phyloP scores from a whole-genome alignment of 495 filamentous ascomycete species.

The Talaromyces adpressus region DNA sequence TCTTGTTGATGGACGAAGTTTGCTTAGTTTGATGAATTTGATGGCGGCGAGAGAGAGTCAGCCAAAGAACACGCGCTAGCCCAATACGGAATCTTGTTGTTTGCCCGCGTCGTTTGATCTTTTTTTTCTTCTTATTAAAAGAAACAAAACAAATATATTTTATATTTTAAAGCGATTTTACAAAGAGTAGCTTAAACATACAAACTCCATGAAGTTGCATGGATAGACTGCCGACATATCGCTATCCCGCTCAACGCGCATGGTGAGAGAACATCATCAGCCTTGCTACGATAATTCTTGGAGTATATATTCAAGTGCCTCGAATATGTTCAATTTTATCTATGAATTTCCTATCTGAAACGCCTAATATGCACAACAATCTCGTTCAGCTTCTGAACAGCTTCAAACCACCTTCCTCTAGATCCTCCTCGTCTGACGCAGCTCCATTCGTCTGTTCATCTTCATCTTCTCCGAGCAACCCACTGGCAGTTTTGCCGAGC shows the following conservation, averaged over 20 bases:
- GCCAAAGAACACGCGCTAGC: not conserved
- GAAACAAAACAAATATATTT: not conserved
- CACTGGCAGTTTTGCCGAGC: constrained; percentile 63
- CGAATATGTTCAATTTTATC: not conserved
- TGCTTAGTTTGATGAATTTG: constrained; percentile 4
- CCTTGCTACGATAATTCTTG: not conserved
- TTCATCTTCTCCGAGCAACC: constrained; percentile 62
- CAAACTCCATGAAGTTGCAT: too few relatives aligned
- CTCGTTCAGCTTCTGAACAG: constrained; percentile 55
- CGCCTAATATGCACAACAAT: not conserved
- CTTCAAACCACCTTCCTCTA: constrained; percentile 63
- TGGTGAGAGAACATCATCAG: too few relatives aligned
- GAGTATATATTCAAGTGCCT: not conserved
- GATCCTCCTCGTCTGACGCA: constrained; percentile 36
- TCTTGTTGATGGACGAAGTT: constrained; percentile 1
- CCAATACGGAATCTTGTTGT: not conserved
- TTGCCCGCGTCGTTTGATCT: not conserved
- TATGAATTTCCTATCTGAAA: not conserved
- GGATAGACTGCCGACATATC: too few relatives aligned
- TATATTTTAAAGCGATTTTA: not conserved
- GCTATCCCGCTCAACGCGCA: too few relatives aligned
- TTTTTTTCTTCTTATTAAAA: not conserved
- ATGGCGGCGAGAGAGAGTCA: not conserved
- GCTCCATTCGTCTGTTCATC: constrained; percentile 38
- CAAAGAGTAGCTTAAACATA: not conserved